phyloP scores from a whole-genome alignment of 1,284 basidiomycete species.

The Ceratobasidium sp. region DNA sequence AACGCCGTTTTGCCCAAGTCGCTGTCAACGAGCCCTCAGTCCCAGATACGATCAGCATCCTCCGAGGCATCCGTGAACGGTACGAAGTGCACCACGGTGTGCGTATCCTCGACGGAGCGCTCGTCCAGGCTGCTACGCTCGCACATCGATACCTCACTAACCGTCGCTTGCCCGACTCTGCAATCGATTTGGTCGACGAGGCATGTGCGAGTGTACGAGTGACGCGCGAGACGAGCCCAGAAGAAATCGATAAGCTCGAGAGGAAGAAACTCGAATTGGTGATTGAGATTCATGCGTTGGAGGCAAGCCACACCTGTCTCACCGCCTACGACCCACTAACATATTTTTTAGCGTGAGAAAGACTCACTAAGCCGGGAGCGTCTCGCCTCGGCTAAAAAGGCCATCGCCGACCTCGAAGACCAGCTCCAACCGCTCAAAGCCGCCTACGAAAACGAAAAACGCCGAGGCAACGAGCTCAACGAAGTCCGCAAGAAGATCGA shows the following conservation, averaged over 20 bases:
- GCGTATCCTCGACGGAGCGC: constrained; percentile 87
- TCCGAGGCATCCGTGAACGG: constrained; percentile 89
- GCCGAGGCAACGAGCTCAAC: constrained; percentile 87
- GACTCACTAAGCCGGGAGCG: constrained; percentile 91
- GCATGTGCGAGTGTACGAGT: constrained; percentile 93
- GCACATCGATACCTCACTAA: constrained; percentile 95
- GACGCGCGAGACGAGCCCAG: constrained; percentile 93
- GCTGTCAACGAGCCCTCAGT: constrained; percentile 93
- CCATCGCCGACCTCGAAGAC: constrained; percentile 89
- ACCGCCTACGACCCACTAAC: constrained; percentile 5
- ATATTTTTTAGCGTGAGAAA: constrained; percentile 72
- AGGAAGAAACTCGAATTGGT: constrained; percentile 92
- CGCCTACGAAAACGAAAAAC: constrained; percentile 91
- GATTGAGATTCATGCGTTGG: constrained; percentile 94
- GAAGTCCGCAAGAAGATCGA: constrained; percentile 86
- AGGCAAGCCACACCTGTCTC: constrained; percentile 56
- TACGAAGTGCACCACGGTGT: constrained; percentile 84
- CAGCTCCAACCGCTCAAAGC: constrained; percentile 89
- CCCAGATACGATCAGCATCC: constrained; percentile 90
- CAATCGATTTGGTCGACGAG: constrained; percentile 94
- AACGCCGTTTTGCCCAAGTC: constrained; percentile 95
- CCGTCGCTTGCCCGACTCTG: constrained; percentile 86
- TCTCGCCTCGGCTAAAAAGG: constrained; percentile 79
- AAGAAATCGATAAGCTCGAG: constrained; percentile 95
- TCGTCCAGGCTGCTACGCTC: constrained; percentile 91